phyloP scores from a whole-genome alignment of 1,139 yeast genomes.

The Groenewaldozyma auringiensis region DNA sequence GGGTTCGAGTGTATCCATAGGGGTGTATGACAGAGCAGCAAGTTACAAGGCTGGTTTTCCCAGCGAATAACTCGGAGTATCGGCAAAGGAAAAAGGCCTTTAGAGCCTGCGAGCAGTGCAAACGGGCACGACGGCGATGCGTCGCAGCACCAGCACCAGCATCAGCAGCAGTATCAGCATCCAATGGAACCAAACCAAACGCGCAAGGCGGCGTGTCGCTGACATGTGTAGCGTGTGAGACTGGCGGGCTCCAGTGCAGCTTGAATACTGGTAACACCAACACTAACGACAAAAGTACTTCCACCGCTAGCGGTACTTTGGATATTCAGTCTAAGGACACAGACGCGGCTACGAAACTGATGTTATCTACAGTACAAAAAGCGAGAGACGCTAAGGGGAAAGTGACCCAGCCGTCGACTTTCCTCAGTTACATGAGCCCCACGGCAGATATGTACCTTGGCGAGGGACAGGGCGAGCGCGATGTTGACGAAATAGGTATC shows the following conservation, averaged over 20 bases:
- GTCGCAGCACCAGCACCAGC: neutral
- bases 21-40: neutral
- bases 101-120: constrained; percentile 39
- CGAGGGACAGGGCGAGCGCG: constrained; percentile 11
- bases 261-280: neutral
- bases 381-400: neutral
- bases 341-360: constrained; percentile 1
- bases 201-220: constrained; percentile 4
- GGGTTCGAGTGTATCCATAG: too few species aligned
- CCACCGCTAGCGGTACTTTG: neutral
- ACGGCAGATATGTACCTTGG: constrained; percentile 15
- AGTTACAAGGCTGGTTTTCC: constrained; percentile 40
- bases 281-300: neutral
- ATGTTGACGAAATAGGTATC: constrained; percentile 17
- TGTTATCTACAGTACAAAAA: constrained; percentile 2
- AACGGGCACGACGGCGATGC: constrained; percentile 27
- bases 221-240: constrained; percentile 15
- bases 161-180: too few species aligned
- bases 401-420: constrained; percentile 6
- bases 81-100: constrained; percentile 41
- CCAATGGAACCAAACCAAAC: too few species aligned
- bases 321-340: neutral
- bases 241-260: constrained; percentile 14
- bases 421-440: constrained; percentile 17
- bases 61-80: constrained; percentile 41